Evolutionary conservation across 179 eudicot species (phyloP), one percentile per base, ranked within the genome.

Genomic region (Amaranthus tricolor): DNA sequence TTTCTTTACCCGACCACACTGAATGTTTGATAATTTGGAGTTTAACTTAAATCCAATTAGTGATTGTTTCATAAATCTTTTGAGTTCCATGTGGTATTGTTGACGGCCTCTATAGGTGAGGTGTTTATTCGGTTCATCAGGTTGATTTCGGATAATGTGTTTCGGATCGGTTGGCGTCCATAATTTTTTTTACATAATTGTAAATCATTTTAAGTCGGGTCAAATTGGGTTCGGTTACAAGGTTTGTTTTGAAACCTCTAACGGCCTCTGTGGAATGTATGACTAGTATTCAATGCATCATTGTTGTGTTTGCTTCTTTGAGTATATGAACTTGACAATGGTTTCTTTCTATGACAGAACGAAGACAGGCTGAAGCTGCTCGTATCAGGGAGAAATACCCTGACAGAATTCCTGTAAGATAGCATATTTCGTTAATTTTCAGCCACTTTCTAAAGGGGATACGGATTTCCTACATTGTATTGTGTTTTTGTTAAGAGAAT

Each of bases 381-480:
- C 81, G 84, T 57, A 82, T 82, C 70, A 78, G 81, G 76, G 81
- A 78, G 70, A 82, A 82, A 66, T 82, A 82, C 52, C 84, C 84
- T 1, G 84, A 82, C 70, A 82, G 84, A 82, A 78, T 82, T 52
- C 84, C 84, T 58, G 84, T 78, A 75, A 31, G 79, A 63, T 53
- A 53, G 13, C 40, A 8, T 73, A 17, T 59, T 31, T 73, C 48
- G 14, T 50, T 5, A 0, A 15, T 6, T 10, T 7, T 9, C 4
- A 2, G 2, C 17, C 24, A 9, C 11, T 19, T 11, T 44, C 0
- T 53, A 53, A 15, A 8, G 20, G 43, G 20, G 17, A 43, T 62
- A 16, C 0, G 6, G 24, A 20, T 19, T 0, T 16, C 20, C 43
- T 31, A 45, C 11, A 19, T 0, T 67, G 71, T 17, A 24, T 52